Evolutionary conservation across 176 grass and related monocot species (phyloP).

Genomic region (Metroxylon sagu): DNA sequence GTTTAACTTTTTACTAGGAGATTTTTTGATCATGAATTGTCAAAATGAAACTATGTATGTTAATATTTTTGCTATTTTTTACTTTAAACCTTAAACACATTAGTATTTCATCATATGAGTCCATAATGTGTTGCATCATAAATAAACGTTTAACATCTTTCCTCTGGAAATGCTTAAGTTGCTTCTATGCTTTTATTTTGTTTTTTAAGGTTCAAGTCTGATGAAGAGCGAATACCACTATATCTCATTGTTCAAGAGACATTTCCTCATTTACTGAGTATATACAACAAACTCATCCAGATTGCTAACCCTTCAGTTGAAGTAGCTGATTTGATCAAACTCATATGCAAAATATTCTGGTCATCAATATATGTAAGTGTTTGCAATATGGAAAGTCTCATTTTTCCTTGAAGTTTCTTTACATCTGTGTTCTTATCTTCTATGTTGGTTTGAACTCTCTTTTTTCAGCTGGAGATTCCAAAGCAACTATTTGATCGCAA

Average conservation of each 20-base stretch:
- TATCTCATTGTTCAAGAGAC: conserved; percentile 77
- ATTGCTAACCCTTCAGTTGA: conserved; percentile 73
- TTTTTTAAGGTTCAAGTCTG: conserved; percentile 88
- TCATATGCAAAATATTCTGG: conserved; percentile 99
- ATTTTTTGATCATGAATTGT: too few relatives aligned
- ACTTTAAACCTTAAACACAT: too few relatives aligned
- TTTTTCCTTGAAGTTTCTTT: too few relatives aligned
- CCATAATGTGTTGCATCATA: too few relatives aligned
- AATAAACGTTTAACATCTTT: too few relatives aligned
- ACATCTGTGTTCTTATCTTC: too few relatives aligned
- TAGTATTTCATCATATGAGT: too few relatives aligned
- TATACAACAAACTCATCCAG: conserved; percentile 79
- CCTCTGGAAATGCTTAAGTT: too few relatives aligned
- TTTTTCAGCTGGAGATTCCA: conserved; percentile 79
- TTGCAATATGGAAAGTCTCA: too few relatives aligned
- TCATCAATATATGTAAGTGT: conserved; percentile 90
- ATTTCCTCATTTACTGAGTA: conserved; percentile 61
- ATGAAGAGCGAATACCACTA: conserved; percentile 80
- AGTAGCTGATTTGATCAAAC: conserved; percentile 83
- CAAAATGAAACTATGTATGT: too few relatives aligned
- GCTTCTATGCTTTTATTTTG: neutral
- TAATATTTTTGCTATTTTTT: too few relatives aligned
- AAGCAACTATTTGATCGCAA: conserved; percentile 63
- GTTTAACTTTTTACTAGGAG: too few relatives aligned
- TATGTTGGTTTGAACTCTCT: neutral